These are phyloP conservation scores for Hibiscus syriacus DNA, from an alignment of 345 rosid species.

Conservation along the genomic window DNA sequence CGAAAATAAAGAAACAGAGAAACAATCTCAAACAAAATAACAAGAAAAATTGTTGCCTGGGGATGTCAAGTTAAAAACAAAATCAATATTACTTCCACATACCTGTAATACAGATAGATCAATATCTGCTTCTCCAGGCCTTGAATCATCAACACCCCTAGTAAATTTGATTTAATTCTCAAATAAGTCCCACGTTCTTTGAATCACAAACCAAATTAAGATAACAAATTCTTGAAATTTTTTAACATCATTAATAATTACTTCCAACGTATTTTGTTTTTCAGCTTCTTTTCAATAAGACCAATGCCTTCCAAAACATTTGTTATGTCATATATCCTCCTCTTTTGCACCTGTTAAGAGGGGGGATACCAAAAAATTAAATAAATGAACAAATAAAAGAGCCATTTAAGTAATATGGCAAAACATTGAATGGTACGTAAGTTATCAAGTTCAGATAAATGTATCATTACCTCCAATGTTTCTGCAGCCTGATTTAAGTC, in stretches of 20 bases:
- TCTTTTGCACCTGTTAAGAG: conserved; percentile 59
- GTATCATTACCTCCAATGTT: conserved; percentile 58
- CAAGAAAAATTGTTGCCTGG: not conserved
- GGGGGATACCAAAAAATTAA: not conserved
- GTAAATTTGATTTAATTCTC: conserved; percentile 26
- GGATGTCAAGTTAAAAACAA: not conserved
- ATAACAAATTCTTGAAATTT: conserved; percentile 14
- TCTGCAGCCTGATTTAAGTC: conserved; percentile 92
- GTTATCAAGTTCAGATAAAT: not conserved
- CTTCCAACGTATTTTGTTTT: conserved; percentile 95
- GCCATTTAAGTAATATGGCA: not conserved
- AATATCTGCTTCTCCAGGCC: conserved; percentile 48
- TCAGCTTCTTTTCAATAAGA: conserved; percentile 90
- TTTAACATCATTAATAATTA: conserved; percentile 27
- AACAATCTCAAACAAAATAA: not conserved
- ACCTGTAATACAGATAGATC: conserved; percentile 66
- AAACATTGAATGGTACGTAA: not conserved
- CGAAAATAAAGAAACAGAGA: conserved; percentile 6
- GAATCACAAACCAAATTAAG: conserved; percentile 9
- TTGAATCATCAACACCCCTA: conserved; percentile 70
- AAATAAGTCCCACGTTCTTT: conserved; percentile 21
- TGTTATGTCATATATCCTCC: no score
- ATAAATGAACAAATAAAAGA: not conserved
- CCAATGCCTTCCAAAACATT: conserved; percentile 98
- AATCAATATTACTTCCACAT: conserved; percentile 7